Evolutionary conservation across 257 asterid genomes (phyloP).

Genomic region (Anisodus acutangulus): DNA sequence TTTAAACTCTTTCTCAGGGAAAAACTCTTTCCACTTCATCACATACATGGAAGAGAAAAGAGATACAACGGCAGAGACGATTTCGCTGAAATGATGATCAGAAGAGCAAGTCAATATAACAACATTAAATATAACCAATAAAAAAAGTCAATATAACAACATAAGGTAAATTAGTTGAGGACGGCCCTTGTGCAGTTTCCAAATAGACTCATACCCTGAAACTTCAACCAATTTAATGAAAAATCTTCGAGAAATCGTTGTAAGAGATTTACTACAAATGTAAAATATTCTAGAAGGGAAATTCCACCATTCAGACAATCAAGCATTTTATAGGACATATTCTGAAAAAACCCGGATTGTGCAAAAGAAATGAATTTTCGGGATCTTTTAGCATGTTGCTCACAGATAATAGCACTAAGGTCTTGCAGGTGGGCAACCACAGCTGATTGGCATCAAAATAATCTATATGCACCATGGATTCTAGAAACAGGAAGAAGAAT

Average conservation of each 20-base stretch:
- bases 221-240: not conserved
- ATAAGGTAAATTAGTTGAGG: not conserved
- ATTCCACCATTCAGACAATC: not conserved
- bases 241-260: not conserved
- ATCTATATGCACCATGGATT: not conserved
- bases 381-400: slow-evolving; percentile 13
- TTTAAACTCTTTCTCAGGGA: slow-evolving; percentile 62
- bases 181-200: not conserved
- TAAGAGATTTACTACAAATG: not conserved
- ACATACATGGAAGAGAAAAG: slow-evolving; percentile 72
- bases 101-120: not conserved
- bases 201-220: not conserved
- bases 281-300: not conserved
- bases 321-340: not conserved
- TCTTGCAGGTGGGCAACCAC: not conserved
- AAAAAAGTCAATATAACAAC: not conserved
- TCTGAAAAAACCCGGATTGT: not conserved
- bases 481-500: slow-evolving; percentile 15
- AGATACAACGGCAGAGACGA: slow-evolving; percentile 73
- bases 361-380: not conserved
- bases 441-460: slow-evolving; percentile 9
- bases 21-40: slow-evolving; percentile 71
- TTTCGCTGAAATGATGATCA: slow-evolving; percentile 52
- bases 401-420: slow-evolving; percentile 5
- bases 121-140: not conserved